A percentile compares a stretch with the other conserved stretches of the same genome.
Conservation (phyloP, 345 rosid species). For the Populus euphratica region DNA sequence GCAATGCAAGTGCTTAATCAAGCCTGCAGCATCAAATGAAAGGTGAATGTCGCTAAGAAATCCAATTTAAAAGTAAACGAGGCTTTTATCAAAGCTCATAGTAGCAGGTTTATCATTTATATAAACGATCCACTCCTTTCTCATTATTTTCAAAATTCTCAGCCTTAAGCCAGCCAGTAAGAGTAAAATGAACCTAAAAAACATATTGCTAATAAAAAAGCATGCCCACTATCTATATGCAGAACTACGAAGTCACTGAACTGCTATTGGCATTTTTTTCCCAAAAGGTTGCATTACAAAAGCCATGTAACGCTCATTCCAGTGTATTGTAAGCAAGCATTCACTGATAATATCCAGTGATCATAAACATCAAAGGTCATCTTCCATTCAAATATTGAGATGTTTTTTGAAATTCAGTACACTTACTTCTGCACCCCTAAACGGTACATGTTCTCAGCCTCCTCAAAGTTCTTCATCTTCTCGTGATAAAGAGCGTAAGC, state of each 20-base stretch:
- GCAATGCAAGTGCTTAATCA: background rate
- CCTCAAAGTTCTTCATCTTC: constrained; percentile 75
- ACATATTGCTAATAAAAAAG: background rate
- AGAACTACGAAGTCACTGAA: background rate
- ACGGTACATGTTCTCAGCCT: constrained; percentile 86
- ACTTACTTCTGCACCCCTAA: constrained; percentile 80
- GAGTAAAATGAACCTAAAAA: background rate
- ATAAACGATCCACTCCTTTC: background rate
- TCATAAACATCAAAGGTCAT: background rate
- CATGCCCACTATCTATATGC: background rate
- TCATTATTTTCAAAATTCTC: background rate
- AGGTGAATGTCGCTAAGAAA: background rate
- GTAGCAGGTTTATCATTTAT: background rate
- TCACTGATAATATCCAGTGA: background rate
- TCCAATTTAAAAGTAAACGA: background rate
- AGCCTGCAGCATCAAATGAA: background rate
- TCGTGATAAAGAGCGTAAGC: constrained; percentile 89
- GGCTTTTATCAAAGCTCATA: background rate
- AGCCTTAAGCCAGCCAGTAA: background rate
- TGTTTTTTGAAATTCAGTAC: background rate
- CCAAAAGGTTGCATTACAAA: background rate
- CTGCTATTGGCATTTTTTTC: background rate
- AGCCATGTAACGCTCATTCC: background rate
- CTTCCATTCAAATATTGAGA: background rate
- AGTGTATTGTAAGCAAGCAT: background rate